Base-by-base conservation (phyloP, 495 filamentous ascomycete species). In the Thermochaetoides thermophila region DNA sequence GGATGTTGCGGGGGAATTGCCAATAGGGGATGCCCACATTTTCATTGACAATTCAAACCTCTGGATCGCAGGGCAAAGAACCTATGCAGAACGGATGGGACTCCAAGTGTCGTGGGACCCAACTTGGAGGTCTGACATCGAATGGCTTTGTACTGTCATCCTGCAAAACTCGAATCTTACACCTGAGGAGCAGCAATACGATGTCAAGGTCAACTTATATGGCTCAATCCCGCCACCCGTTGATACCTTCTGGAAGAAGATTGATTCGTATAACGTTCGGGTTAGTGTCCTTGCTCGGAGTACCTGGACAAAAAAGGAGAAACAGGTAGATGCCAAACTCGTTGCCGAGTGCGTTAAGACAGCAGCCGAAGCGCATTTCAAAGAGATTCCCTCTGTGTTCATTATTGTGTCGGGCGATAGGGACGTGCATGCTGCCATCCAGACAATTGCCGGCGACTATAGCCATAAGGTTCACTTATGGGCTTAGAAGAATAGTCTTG, bases 41-140 rank as follows among this genome's bases (percentile, higher is more conserved):
- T 35, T 31, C 22, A 40, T 35, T 16, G 38, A 40, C 38, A 40
- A 40, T 17, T 40, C 38, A 5, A 40, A 35, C 32, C 28, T 40
- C 6, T 40, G 38, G 32, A 35, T 40, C n/a, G 27, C 35, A 18
- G 38, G 38, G 4, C 32, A 28, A 9, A 20, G 19, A 2, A 35
- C 38, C 6, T 32, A 35, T 28, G 38, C 38, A 18, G 38, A 27
- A 4, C 26, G 14, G 20, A 27, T 22, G 7, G 11, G 10, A 4
- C 28, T 31, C 5, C 10, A 31, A 7, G 24, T 18, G 5, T 23
- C 20, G 2, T n/a, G n/a, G 10, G 38, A 40, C 17, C 38, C 38
- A 0, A 35, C 32, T 4, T 40, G 38, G 38, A 26, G 38, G 17
- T 40, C 35, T 22, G 38, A 40, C n/a, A 29, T 28, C 8, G 38